These are phyloP conservation scores for Tulasnella sp. DNA, from an alignment of 768 basidiomycete genomes.

Conservation along the genomic window DNA sequence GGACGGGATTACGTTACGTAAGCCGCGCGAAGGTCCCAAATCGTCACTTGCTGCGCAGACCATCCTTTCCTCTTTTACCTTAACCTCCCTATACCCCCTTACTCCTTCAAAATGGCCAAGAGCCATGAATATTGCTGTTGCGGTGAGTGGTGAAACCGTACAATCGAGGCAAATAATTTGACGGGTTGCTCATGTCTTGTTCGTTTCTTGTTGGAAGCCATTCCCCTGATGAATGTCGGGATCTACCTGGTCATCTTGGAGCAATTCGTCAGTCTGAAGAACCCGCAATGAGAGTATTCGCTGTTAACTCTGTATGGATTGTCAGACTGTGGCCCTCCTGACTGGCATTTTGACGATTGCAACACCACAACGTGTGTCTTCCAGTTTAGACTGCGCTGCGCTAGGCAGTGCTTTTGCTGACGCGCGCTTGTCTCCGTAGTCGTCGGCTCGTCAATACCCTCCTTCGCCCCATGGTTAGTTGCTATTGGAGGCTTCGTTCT, in stretches of 20 bases:
- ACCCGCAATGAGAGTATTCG: not conserved
- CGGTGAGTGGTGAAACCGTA: constrained; percentile 26
- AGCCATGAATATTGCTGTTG: constrained; percentile 75
- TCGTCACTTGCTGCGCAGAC: not conserved
- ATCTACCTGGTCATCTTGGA: constrained; percentile 74
- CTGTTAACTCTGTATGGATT: not conserved
- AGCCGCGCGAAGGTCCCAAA: not conserved
- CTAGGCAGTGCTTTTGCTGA: not conserved
- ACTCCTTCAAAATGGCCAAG: constrained; percentile 42
- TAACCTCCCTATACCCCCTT: constrained; percentile 10
- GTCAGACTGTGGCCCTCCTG: constrained; percentile 38
- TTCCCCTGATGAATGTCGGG: constrained; percentile 84
- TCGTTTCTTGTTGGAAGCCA: constrained; percentile 38
- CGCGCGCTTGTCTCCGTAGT: constrained; percentile 39
- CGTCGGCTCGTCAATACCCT: constrained; percentile 78
- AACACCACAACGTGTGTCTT: constrained; percentile 65
- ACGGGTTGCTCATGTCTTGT: not conserved
- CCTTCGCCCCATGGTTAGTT: constrained; percentile 64
- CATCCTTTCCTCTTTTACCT: not conserved
- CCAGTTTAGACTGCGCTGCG: not conserved
- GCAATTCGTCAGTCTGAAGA: constrained; percentile 45
- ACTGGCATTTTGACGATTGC: constrained; percentile 65
- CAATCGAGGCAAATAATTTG: not conserved
- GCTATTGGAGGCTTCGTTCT: constrained; percentile 67
- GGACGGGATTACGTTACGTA: not conserved